phyloP scores from a whole-genome alignment of 2,329 filamentous ascomycete species.

The Diaporthe longicolla region DNA sequence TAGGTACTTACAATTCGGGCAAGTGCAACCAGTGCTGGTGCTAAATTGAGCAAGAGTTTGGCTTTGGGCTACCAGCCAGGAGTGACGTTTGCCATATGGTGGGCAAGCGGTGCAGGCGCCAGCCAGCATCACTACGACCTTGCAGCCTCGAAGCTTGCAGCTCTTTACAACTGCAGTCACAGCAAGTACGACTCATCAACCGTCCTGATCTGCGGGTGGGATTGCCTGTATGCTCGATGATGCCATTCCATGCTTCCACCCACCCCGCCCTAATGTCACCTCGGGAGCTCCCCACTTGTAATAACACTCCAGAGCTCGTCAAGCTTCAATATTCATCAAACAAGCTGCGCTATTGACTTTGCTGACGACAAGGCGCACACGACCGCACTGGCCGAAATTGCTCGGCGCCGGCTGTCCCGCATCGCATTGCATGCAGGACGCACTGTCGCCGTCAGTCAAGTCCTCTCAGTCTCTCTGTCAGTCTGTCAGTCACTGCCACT shows the following conservation, averaged over 20 bases:
- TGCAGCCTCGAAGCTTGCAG: slow-evolving; percentile 16
- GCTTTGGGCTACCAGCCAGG: not conserved
- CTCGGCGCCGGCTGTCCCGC: slow-evolving; percentile 32
- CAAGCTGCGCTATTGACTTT: slow-evolving; percentile 31
- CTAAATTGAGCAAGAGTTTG: not conserved
- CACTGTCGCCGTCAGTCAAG: not conserved
- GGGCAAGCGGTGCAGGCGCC: no score
- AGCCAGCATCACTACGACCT: no score
- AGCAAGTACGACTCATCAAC: not conserved
- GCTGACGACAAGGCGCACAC: slow-evolving; percentile 25
- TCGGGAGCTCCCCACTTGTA: slow-evolving; percentile 27
- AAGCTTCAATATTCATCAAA: slow-evolving; percentile 36
- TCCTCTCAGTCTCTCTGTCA: not conserved
- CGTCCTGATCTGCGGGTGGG: slow-evolving; percentile 13
- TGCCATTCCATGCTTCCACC: slow-evolving; percentile 23
- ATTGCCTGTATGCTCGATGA: slow-evolving; percentile 29
- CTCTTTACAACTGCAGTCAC: not conserved
- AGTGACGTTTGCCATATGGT: no score
- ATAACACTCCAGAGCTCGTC: slow-evolving; percentile 29
- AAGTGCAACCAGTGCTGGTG: not conserved
- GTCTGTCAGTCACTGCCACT: not conserved
- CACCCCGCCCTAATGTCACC: slow-evolving; percentile 35
- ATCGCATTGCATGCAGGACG: not conserved
- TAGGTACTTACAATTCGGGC: not conserved
- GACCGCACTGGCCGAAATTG: slow-evolving; percentile 35